Conservation (phyloP, 129 eudicot species). For the Oenanthe sinensis region DNA sequence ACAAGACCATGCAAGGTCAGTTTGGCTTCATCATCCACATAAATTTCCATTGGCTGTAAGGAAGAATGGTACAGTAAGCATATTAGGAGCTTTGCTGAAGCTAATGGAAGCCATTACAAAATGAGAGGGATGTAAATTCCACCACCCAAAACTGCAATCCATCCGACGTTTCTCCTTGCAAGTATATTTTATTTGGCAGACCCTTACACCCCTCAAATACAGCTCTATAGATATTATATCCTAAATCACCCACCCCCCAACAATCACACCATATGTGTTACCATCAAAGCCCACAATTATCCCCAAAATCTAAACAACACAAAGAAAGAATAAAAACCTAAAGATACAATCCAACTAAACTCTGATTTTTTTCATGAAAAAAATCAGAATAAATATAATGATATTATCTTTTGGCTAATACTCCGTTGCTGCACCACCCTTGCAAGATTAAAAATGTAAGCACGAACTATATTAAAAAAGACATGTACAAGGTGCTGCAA, state of each 20-base stretch:
- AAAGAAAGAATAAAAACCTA: conserved; percentile 18
- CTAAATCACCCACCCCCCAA: not conserved
- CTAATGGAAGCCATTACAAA: conserved; percentile 65
- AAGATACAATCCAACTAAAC: conserved; percentile 10
- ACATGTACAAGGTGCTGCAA: conserved; percentile 25
- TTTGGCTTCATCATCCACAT: conserved; percentile 97
- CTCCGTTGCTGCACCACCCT: conserved; percentile 9
- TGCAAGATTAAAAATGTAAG: conserved; percentile 13
- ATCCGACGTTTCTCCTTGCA: conserved; percentile 49
- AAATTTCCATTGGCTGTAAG: conserved; percentile 99
- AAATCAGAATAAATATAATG: not conserved
- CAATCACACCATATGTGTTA: no score
- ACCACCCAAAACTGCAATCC: conserved; percentile 37
- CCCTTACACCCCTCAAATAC: not conserved
- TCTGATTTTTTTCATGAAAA: not conserved
- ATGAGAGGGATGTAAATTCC: conserved; percentile 55
- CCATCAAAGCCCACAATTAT: not conserved
- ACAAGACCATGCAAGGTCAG: conserved; percentile 97
- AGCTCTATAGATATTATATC: not conserved
- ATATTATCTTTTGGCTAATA: not conserved
- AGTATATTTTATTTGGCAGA: conserved; percentile 23
- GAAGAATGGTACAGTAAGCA: conserved; percentile 77
- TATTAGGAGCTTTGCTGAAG: conserved; percentile 70
- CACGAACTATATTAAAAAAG: conserved; percentile 12
- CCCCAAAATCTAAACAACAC: conserved; percentile 11